Conservation (phyloP, 495 filamentous ascomycete species). For the Daldinia bambusicola region DNA sequence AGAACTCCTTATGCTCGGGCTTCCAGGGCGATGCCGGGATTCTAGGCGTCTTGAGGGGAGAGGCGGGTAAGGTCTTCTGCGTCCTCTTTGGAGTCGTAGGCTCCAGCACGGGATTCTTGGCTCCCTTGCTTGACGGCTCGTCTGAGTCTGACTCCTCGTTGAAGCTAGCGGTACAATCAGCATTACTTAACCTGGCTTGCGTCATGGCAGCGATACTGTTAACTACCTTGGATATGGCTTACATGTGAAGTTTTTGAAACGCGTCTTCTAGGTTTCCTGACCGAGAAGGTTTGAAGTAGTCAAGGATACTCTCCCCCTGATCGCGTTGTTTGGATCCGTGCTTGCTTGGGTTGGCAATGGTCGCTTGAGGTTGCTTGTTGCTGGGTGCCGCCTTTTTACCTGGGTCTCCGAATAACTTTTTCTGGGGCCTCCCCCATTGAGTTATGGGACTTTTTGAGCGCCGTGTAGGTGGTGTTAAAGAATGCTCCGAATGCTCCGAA, state of each 20-base stretch:
- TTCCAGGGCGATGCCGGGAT: conserved; percentile 62
- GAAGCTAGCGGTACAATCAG: conserved; percentile 38
- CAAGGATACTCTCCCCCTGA: conserved; percentile 1
- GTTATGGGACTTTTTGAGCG: conserved; percentile 31
- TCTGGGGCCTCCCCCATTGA: conserved; percentile 35
- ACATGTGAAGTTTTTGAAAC: conserved; percentile 49
- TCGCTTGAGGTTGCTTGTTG: conserved; percentile 23
- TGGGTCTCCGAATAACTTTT: conserved; percentile 28
- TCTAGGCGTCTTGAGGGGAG: conserved; percentile 51
- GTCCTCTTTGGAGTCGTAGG: conserved; percentile 46
- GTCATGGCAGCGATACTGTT: neutral
- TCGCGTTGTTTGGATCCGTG: conserved; percentile 16
- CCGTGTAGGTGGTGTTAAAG: conserved; percentile 23
- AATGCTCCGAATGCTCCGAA: conserved; percentile 24
- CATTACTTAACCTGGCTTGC: neutral
- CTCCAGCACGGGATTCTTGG: conserved; percentile 41
- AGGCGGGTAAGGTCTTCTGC: conserved; percentile 47
- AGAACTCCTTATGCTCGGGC: conserved; percentile 80
- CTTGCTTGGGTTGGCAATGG: conserved; percentile 24
- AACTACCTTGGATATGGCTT: conserved; percentile 9
- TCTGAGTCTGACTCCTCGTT: conserved; percentile 42
- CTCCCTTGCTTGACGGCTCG: conserved; percentile 3
- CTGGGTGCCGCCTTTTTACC: conserved; percentile 27
- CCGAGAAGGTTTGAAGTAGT: conserved; percentile 24
- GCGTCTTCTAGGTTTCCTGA: conserved; percentile 40